Evolutionary conservation across 768 basidiomycete species (phyloP).

Genomic region (Tricholoma hemisulphureum): DNA sequence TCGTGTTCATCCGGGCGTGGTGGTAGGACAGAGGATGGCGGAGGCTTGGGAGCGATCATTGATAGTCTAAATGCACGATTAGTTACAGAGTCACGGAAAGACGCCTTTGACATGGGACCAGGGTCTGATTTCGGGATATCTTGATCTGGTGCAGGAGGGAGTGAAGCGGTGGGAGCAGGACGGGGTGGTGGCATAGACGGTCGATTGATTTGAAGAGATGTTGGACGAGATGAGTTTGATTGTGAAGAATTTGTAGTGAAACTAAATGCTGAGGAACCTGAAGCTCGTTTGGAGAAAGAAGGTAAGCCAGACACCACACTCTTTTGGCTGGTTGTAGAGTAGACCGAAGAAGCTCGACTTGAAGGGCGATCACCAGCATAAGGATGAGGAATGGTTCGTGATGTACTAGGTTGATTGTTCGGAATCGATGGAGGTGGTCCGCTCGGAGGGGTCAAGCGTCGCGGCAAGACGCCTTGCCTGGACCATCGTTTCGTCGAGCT

Average conservation of each 20-base stretch:
- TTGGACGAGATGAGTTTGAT: slow-evolving; percentile 31
- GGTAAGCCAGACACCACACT: slow-evolving; percentile 47
- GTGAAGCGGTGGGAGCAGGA: slow-evolving; percentile 67
- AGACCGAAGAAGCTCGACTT: slow-evolving; percentile 37
- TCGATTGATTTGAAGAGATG: slow-evolving; percentile 52
- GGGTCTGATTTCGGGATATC: slow-evolving; percentile 21
- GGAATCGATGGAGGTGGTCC: slow-evolving; percentile 58
- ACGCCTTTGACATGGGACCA: slow-evolving; percentile 28
- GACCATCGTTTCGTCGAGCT: slow-evolving; percentile 50
- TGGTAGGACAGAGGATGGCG: slow-evolving; percentile 59
- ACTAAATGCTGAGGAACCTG: slow-evolving; percentile 49
- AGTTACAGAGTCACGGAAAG: slow-evolving; percentile 57
- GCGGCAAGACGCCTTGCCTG: slow-evolving; percentile 48
- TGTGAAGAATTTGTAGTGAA: slow-evolving; percentile 41
- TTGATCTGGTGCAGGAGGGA: slow-evolving; percentile 58
- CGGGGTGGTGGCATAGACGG: slow-evolving; percentile 69
- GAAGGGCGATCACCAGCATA: slow-evolving; percentile 33
- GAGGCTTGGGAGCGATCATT: slow-evolving; percentile 59
- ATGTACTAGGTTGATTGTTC: slow-evolving; percentile 21
- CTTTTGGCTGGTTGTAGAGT: slow-evolving; percentile 38
- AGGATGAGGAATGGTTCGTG: slow-evolving; percentile 28
- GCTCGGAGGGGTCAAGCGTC: slow-evolving; percentile 54
- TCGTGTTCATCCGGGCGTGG: slow-evolving; percentile 64
- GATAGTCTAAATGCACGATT: slow-evolving; percentile 60
- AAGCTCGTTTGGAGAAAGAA: slow-evolving; percentile 54